Base-by-base conservation (phyloP, 1,284 basidiomycete species). In the Heterobasidion parviporum region DNA sequence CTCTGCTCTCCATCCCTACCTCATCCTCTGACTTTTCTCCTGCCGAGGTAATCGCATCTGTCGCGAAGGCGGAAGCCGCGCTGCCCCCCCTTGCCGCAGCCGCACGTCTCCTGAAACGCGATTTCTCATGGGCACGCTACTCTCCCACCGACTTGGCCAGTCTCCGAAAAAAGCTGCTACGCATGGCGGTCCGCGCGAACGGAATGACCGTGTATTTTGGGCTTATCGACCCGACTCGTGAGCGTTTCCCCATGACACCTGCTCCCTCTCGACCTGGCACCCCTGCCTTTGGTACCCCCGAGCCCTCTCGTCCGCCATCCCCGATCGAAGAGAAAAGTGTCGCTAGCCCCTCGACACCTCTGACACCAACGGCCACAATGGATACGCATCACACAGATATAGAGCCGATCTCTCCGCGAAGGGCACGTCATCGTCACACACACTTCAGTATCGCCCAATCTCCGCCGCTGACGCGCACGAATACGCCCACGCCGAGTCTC, bases 141-240 rank as follows among this genome's bases (percentile, higher is more conserved):
- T 72, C 76, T 0, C 87, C 88, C 0, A 68, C 67, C 1, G 86
- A 90, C 63, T 82, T 86, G 54, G 65, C 66, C 1, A 67, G 68
- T 0, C 72, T 92, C 32, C 84, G 88, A 54, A 65, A 70, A 35
- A 64, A 78, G 10, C 70, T 72, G 7, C 72, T 81, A 47, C 71
- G 78, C 8, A 72, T 89, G 61, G 74, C 78, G 7, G 78, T 80
- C 12, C 74, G 85, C 7, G 79, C 80, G 6, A 77, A 85, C 59
- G 89, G 88, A 8, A 77, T 89, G 77, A 71, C 71, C 6, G 70
- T 80, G 53, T 91, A 87, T 65, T 88, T 84, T 60, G 67, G 69
- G 1, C 64, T 88, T 26, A 78, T 87, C 18, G 83, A 87, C 57
- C 79, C 83, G 0, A 77, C 73, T 16, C 69, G 80, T 43, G 81